Evolutionary conservation across 139 green algal genomes (phyloP).

Genomic region (Chlorella sp.): DNA sequence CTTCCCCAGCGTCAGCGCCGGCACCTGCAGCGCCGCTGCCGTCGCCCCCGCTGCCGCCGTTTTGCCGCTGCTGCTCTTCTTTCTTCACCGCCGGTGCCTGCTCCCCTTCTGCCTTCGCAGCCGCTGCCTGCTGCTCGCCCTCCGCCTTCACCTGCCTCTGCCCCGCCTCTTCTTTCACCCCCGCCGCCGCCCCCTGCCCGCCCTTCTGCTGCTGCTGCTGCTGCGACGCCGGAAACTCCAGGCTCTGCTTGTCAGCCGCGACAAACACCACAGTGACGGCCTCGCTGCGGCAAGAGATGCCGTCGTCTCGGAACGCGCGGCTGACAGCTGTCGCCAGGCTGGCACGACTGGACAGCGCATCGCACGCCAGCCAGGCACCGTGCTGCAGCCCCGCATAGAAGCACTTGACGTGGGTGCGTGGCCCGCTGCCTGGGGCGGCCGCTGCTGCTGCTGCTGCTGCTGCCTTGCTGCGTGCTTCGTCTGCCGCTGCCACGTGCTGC

Average conservation of each 20-base stretch:
- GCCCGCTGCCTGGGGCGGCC: neutral
- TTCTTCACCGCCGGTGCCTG: neutral
- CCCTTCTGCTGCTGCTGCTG: conserved; percentile 11
- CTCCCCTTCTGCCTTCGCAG: neutral
- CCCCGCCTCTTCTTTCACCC: neutral
- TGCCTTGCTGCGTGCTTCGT: conserved; percentile 25
- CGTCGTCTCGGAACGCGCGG: conserved; percentile 62
- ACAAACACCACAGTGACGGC: conserved; percentile 64
- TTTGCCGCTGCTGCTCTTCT: neutral
- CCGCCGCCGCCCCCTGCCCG: neutral
- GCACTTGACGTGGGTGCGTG: conserved; percentile 62
- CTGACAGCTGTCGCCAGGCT: conserved; percentile 65
- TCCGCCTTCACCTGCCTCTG: neutral
- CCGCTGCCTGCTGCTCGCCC: neutral
- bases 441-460: neutral
- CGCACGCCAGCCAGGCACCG: conserved; percentile 56
- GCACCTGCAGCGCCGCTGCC: neutral
- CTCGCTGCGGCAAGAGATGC: conserved; percentile 53
- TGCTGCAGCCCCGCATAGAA: conserved; percentile 74
- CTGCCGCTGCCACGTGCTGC: conserved; percentile 6
- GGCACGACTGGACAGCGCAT: conserved; percentile 47
- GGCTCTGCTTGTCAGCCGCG: conserved; percentile 25
- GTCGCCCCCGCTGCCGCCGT: neutral
- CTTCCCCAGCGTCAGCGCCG: neutral
- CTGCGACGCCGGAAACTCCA: neutral